Evolutionary conservation across 345 rosid species (phyloP), one percentile per base, ranked within the genome.

Genomic region (Lenwebbia sp.): DNA sequence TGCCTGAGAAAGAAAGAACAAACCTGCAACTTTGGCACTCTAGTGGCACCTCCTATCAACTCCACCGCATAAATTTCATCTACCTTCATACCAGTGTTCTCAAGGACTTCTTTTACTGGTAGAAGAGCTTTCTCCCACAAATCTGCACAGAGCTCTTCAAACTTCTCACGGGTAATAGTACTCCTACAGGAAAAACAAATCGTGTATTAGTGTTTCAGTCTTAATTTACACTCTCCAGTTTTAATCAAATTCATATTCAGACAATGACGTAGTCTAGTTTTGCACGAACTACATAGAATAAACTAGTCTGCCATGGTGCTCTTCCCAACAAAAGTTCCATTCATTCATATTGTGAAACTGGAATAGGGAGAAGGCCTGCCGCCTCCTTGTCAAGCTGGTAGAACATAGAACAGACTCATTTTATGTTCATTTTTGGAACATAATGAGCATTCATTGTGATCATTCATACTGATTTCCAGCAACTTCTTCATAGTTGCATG

Each of bases 1-100:
- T 81, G 41, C 52, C 62, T 54, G 78, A 88, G 62, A 82, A 83
- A 84, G 81, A 65, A 53, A 82, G 54, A 54, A 83, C 92, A 85
- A 89, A 98, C 99, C 99, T 98, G 98, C 92, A 98, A 93, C 91
- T 98, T 98, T 85, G 99, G 99, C 85, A 98, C 99, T 92, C 99
- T 93, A 62, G 98, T 96, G 85, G 98, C 99, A 81, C 99, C 99
- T 88, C 99, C 99, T 54, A 98, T 95, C 76, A 98, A 90, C 87
- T 98, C 99, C 81, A 96, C 97, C 10, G 98, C 99, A 92, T 89
- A 91, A 86, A 96, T 90, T 82, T 98, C 99, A 85, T 93, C 95
- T 81, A 92, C 88, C 89, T 94, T 92, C 87, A 96, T 65, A 74
- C 96, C 98, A 51, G 99, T 94, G 90, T 93, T 87, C 87, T 89